A percentile compares a stretch with the other conserved stretches of the same genome.
phyloP scores from a whole-genome alignment of 164 flowering plant genomes.

The Umbilicus rupestris region DNA sequence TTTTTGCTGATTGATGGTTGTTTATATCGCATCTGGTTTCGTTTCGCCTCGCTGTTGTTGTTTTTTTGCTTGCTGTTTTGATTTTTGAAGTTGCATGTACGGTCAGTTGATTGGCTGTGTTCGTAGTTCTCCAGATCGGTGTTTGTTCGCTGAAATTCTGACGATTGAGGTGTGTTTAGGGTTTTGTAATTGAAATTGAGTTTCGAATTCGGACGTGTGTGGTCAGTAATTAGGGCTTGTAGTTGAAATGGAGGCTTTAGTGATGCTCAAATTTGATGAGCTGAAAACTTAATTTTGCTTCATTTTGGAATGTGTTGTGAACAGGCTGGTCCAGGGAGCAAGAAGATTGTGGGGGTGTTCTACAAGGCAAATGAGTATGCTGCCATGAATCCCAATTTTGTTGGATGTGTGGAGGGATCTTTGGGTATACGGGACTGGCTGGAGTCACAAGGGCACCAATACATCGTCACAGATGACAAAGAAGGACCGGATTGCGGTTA shows the following conservation, averaged over 20 bases:
- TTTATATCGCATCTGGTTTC: no score
- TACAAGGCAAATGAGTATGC: constrained; percentile 94
- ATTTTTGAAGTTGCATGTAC: not conserved
- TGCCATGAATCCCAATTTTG: constrained; percentile 69
- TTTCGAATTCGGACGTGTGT: not conserved
- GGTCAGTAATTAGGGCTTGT: not conserved
- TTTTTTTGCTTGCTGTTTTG: not conserved
- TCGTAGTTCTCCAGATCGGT: not conserved
- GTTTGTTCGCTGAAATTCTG: not conserved
- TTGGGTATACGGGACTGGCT: constrained; percentile 88
- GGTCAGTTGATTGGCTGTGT: not conserved
- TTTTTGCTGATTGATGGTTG: not conserved
- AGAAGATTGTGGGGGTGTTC: constrained; percentile 95
- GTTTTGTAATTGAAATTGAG: not conserved
- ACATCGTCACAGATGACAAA: constrained; percentile 96
- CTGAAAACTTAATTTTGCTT: not conserved
- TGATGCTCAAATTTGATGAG: not conserved
- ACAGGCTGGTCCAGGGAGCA: constrained; percentile 75
- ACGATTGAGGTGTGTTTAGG: not conserved
- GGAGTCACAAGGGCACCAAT: constrained; percentile 92
- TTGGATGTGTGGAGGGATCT: constrained; percentile 73
- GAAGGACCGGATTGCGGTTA: constrained; percentile 87
- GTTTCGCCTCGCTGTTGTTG: not conserved
- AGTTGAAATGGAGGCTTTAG: no score
- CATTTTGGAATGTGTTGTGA: not conserved